phyloP scores from a whole-genome alignment of 2,329 filamentous ascomycete genomes.

The Penicillium oxalicum region DNA sequence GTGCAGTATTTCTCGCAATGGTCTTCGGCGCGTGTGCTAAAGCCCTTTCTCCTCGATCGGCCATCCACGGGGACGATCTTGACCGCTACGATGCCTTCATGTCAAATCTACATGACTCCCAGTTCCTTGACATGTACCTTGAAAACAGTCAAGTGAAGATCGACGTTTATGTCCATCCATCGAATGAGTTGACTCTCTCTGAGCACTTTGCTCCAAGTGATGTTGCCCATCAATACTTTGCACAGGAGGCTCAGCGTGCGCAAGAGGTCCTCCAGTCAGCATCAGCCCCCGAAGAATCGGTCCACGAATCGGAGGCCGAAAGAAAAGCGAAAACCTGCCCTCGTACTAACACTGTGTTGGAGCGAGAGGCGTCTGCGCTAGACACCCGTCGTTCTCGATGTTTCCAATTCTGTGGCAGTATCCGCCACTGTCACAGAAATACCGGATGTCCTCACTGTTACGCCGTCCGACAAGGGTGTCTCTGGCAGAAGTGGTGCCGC shows the following conservation, averaged over 20 bases:
- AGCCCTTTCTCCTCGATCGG: background rate
- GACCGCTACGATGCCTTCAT: slow-evolving; percentile 7
- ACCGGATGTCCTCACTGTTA: slow-evolving; percentile 7
- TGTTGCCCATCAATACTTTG: slow-evolving; percentile 4
- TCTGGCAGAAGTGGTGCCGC: slow-evolving; percentile 7
- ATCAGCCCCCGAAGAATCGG: background rate
- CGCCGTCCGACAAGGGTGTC: slow-evolving; percentile 5
- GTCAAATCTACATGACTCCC: background rate
- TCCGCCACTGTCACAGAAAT: slow-evolving; percentile 4
- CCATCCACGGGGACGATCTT: slow-evolving; percentile 6
- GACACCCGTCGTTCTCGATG: slow-evolving; percentile 2
- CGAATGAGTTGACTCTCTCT: slow-evolving; percentile 2
- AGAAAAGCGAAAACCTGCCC: background rate
- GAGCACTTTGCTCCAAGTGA: slow-evolving; percentile 2
- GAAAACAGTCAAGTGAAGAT: slow-evolving; percentile 5
- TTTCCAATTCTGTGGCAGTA: slow-evolving; percentile 5
- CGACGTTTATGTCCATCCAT: slow-evolving; percentile 3
- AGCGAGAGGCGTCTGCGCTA: background rate
- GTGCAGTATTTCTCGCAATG: slow-evolving; percentile 1
- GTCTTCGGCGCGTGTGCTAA: background rate
- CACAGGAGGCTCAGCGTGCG: background rate
- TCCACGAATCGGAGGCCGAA: background rate
- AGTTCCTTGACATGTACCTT: slow-evolving; percentile 7
- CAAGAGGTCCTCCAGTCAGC: background rate
- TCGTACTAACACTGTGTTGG: background rate